phyloP scores from a whole-genome alignment of 495 filamentous ascomycete species.

The Neurospora africana region DNA sequence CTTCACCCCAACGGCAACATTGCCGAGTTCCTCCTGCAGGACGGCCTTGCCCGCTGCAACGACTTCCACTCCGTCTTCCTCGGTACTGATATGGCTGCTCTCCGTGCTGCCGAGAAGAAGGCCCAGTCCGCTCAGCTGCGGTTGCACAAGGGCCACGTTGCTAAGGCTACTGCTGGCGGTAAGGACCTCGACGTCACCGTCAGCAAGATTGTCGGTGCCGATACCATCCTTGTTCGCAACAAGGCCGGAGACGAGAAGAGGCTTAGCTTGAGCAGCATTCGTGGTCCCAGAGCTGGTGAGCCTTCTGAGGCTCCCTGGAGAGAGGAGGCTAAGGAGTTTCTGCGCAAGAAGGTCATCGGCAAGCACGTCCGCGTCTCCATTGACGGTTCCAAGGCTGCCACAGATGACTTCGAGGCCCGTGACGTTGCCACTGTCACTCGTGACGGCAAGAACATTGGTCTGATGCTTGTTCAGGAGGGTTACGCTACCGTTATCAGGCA shows the following conservation, averaged over 20 bases:
- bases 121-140: slow-evolving; percentile 66
- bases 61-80: slow-evolving; percentile 90
- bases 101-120: slow-evolving; percentile 78
- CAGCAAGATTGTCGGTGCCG: slow-evolving; percentile 74
- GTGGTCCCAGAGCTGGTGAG: slow-evolving; percentile 65
- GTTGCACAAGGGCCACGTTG: slow-evolving; percentile 67
- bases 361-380: slow-evolving; percentile 83
- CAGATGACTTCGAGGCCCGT: slow-evolving; percentile 83
- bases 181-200: slow-evolving; percentile 67
- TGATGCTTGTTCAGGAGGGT: slow-evolving; percentile 80
- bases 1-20: slow-evolving; percentile 87
- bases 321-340: slow-evolving; percentile 90
- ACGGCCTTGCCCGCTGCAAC: slow-evolving; percentile 80
- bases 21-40: slow-evolving; percentile 74
- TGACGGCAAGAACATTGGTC: slow-evolving; percentile 76
- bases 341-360: slow-evolving; percentile 87
- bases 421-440: slow-evolving; percentile 83
- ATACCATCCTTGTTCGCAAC: slow-evolving; percentile 76
- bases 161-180: slow-evolving; percentile 41
- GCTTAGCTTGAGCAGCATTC: slow-evolving; percentile 82
- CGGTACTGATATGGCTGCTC: slow-evolving; percentile 69
- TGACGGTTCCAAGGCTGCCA: slow-evolving; percentile 84
- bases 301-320: slow-evolving; percentile 63
- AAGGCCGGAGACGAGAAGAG: slow-evolving; percentile 79
- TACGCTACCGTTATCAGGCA: slow-evolving; percentile 91